Evolutionary conservation across 2,329 filamentous ascomycete genomes (phyloP).

Genomic region (Colletotrichum cuscutae): DNA sequence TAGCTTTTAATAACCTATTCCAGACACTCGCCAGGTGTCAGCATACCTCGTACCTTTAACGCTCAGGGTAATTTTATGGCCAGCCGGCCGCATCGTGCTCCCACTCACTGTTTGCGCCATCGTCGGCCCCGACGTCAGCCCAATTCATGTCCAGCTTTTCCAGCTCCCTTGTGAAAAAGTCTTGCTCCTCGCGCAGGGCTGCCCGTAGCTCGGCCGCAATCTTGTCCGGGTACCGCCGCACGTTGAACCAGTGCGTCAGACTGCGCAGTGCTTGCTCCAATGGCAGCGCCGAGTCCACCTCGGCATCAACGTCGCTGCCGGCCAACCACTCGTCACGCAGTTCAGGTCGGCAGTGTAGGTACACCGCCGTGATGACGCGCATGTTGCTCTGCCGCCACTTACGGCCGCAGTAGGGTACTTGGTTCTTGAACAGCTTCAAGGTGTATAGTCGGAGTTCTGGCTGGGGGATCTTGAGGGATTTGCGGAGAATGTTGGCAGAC

Average conservation of each 20-base stretch:
- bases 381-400: constrained; percentile 99
- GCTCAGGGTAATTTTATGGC: constrained; percentile 17
- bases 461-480: constrained; percentile 90
- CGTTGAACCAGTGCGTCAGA: constrained; percentile 94
- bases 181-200: constrained; percentile 76
- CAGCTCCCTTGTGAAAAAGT: constrained; percentile 82
- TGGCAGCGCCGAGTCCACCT: constrained; percentile 92
- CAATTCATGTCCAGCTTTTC: constrained; percentile 74
- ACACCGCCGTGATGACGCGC: constrained; percentile 97
- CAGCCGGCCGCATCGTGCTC: constrained; percentile 36
- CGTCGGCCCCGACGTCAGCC: constrained; percentile 51
- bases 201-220: constrained; percentile 71
- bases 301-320: constrained; percentile 89
- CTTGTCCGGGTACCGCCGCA: constrained; percentile 82
- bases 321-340: constrained; percentile 95
- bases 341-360: constrained; percentile 92
- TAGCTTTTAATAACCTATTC: constrained; percentile 25
- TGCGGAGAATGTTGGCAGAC: constrained; percentile 89
- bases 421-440: constrained; percentile 97
- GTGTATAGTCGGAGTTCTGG: constrained; percentile 90
- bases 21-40: constrained; percentile 29
- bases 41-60: constrained; percentile 7
- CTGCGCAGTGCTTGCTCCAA: constrained; percentile 90
- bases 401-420: constrained; percentile 96
- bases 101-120: constrained; percentile 42